phyloP scores from a whole-genome alignment of 2,329 filamentous ascomycete genomes.

The Cladosporium sp. region DNA sequence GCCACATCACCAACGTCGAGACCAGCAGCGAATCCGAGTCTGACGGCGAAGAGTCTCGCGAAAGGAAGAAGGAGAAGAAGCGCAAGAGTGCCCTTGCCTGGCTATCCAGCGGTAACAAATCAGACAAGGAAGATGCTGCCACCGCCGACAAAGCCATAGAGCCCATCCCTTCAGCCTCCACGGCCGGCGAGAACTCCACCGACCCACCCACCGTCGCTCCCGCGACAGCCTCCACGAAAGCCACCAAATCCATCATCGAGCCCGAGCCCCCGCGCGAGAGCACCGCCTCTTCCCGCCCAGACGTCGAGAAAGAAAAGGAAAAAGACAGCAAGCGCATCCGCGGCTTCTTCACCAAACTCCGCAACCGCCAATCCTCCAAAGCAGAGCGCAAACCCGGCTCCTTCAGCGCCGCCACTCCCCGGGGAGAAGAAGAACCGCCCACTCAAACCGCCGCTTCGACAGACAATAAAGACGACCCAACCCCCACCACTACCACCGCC shows the following conservation, averaged over 20 bases:
- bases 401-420: not conserved
- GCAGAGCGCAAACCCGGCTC: slow-evolving; percentile 16
- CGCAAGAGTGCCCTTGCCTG: not conserved
- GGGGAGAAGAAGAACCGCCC: slow-evolving; percentile 16
- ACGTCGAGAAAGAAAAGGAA: slow-evolving; percentile 8
- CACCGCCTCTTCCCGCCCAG: slow-evolving; percentile 7
- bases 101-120: not conserved
- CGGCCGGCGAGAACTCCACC: not conserved
- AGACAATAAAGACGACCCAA: slow-evolving; percentile 14
- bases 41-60: slow-evolving; percentile 16
- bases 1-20: slow-evolving; percentile 28
- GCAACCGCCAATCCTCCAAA: slow-evolving; percentile 15
- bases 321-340: slow-evolving; percentile 22
- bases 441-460: slow-evolving; percentile 10
- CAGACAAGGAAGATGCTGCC: not conserved
- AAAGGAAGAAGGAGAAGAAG: slow-evolving; percentile 17
- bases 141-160: slow-evolving; percentile 6
- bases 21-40: slow-evolving; percentile 18
- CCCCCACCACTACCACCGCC: slow-evolving; percentile 8
- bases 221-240: not conserved
- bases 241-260: not conserved
- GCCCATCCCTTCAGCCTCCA: not conserved
- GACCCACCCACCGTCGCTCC: not conserved
- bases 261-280: slow-evolving; percentile 4
- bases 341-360: slow-evolving; percentile 27